Base-by-base conservation (phyloP, 2,329 filamentous ascomycete species). In the Didymella keratinophila region DNA sequence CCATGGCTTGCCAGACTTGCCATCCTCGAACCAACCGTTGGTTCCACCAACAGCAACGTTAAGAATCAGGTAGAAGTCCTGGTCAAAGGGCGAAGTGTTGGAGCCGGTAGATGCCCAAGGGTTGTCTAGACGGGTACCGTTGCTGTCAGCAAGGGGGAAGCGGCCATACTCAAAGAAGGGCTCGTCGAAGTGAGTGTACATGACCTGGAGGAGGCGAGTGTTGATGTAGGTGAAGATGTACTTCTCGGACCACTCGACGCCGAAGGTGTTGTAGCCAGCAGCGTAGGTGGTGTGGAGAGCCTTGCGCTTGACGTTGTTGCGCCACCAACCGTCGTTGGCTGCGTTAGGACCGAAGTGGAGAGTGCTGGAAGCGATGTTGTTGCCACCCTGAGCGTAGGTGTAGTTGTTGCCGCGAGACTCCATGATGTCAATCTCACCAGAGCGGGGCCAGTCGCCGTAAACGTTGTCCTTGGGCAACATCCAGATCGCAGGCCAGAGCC, bases 401-500 rank as follows among this genome's bases (percentile, higher is more conserved):
- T 88, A 86, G 78, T 94, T 92, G 81, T 96, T 96, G 59, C 92
- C 92, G 56, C 92, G 89, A 27, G 87, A 87, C 78, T 95, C 91
- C 70, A 87, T 80, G 53, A 96, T 91, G 73, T 96, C 92, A 50
- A 96, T 95, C 77, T 95, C 91, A 44, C 92, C 92, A 9, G 90
- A 93, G 8, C 81, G 78, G 1, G 92, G 92, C 92, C 92, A 96
- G 1, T 83, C 69, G 1, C 92, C 92, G 73, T 95, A 96, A 0
- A 81, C 87, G 52, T 87, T 82, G 42, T 88, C 81, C 45, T 86
- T 86, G 1, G 92, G 92, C 81, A 95, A 82, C 89, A 96, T 91
- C 90, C 90, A 93, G 70, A 96, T 94, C n/a, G 91, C 91, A 2
- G 92, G 92, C 92, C 92, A 95, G 11, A 96, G 83, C 92, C 92